Base-by-base conservation (phyloP, 1,284 basidiomycete genomes). In the Grifola frondosa region DNA sequence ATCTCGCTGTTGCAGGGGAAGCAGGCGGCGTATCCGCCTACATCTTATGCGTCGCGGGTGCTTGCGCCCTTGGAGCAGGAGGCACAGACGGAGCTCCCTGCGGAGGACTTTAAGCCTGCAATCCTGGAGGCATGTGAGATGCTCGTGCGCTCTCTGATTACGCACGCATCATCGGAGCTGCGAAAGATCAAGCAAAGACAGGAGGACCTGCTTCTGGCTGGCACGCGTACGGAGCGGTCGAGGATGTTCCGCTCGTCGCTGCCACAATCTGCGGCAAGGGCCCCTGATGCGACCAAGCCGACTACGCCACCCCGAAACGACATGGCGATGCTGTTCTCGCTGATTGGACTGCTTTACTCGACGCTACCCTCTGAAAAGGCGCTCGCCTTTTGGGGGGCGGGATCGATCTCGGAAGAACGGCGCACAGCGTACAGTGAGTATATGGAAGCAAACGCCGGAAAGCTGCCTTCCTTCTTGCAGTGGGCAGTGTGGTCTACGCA, bases 181-280 rank as follows among this genome's bases (percentile, higher is more conserved):
- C 81, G 90, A 31, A 91, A 91, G 61, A 84, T 97, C 61, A 91
- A 93, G 61, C 91, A 94, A 57, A 73, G 85, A 30, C 93, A 97
- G 61, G 94, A 97, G 64, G 94, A 97, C 60, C 65, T 86, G 20
- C 73, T 85, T 5, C 71, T 86, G 17, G 82, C 84, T 2, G 78
- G 68, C 50, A 77, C 75, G 34, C 77, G 83, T 30, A 77, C 71
- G 15, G 83, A 80, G 57, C 71, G 80, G 22, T 69, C 75, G 19
- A 66, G 80, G 42, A 65, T 64, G 44, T 69, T 72, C 44, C 76
- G 77, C 42, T 78, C 76, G 49, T 55, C 75, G 33, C 57, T 69
- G 13, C 63, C 70, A 5, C 58, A 56, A 15, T 37, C 51, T 7
- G 42, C 54, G 2, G 33, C 54, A 10, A 49, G 54, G 12, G 40